Base-by-base conservation (phyloP, 2,329 filamentous ascomycete genomes). In the Falciphora oryzae region DNA sequence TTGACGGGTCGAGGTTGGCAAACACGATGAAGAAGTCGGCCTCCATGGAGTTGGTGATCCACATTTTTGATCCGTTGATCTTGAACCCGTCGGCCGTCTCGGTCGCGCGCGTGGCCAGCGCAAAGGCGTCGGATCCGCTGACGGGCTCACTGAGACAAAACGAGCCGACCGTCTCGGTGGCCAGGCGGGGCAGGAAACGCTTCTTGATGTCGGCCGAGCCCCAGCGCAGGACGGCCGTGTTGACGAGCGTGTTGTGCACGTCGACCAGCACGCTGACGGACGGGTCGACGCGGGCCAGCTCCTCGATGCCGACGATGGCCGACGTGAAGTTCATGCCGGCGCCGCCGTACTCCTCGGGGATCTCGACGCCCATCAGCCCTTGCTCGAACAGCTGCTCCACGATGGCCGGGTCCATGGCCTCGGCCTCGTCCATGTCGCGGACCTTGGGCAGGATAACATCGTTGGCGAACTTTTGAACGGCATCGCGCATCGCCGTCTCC, bases 251-350 rank as follows among this genome's bases (percentile, higher is more conserved):
- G 79, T 99, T 99, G 83, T 99, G 95, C 28, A 99, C 95, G 76
- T 99, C 95, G 65, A 93, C 92, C 81, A 99, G 79, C 68, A 99
- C 95, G 73, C 91, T 94, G 68, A 99, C 95, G 69, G 91, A 96
- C 57, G 95, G 95, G 74, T 99, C 95, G 25, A 96, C 91, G 65
- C 93, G 86, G 0, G 95, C 95, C 67, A 99, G 83, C 83, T 99
- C 95, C 80, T 99, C 95, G 71, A 99, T 99, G 32, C 92, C 94
- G 59, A 99, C 89, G 74, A 99, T 97, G 67, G 93, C 94, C 1
- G 93, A 82, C 0, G 95, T 98, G 79, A 99, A 99, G 85, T 97
- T 97, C 95, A 99, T 98, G 70, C 93, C 95, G 0, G 94, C 92
- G 67, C 95, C 95, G 66, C 95, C 95, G 75, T 89, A 99, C 77